A percentile compares a stretch with the other conserved stretches of the same genome.
Evolutionary conservation across 768 basidiomycete genomes (phyloP).

Genomic region (Calocybe indica): DNA sequence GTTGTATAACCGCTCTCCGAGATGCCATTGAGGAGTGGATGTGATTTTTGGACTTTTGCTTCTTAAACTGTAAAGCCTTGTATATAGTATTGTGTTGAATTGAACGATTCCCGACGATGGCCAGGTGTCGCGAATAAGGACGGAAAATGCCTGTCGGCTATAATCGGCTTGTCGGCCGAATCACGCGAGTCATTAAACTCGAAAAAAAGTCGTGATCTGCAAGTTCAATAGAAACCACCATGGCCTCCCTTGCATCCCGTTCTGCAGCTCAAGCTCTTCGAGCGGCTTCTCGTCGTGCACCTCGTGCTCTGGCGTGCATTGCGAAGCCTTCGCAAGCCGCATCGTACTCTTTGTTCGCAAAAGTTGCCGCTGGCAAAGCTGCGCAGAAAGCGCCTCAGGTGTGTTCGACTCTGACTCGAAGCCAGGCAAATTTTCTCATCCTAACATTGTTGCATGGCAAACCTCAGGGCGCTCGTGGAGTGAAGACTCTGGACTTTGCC

Average conservation of each 20-base stretch:
- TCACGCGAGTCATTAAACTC: conserved; percentile 10
- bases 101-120: too few relatives aligned
- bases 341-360: conserved; percentile 65
- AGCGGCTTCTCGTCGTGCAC: conserved; percentile 59
- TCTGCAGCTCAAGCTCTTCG: conserved; percentile 59
- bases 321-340: conserved; percentile 44
- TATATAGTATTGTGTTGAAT: too few relatives aligned
- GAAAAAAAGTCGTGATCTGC: conserved; percentile 12
- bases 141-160: conserved; percentile 7
- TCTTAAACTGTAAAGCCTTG: too few relatives aligned
- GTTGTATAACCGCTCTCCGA: too few relatives aligned
- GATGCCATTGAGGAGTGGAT: too few relatives aligned
- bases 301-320: conserved; percentile 38
- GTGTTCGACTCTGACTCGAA: conserved; percentile 9
- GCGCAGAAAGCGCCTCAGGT: conserved; percentile 27
- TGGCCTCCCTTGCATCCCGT: conserved; percentile 62
- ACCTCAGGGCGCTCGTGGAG: conserved; percentile 58
- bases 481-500: conserved; percentile 96
- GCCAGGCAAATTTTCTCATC: background rate
- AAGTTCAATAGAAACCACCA: conserved; percentile 29
- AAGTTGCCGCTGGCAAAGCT: conserved; percentile 37
- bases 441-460: conserved; percentile 4
- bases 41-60: too few relatives aligned
- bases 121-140: too few relatives aligned
- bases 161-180: conserved; percentile 22